A percentile compares a stretch with the other conserved stretches of the same genome.
Evolutionary conservation across 1,284 basidiomycete species (phyloP).

Genomic region (Volvariella surrecta): DNA sequence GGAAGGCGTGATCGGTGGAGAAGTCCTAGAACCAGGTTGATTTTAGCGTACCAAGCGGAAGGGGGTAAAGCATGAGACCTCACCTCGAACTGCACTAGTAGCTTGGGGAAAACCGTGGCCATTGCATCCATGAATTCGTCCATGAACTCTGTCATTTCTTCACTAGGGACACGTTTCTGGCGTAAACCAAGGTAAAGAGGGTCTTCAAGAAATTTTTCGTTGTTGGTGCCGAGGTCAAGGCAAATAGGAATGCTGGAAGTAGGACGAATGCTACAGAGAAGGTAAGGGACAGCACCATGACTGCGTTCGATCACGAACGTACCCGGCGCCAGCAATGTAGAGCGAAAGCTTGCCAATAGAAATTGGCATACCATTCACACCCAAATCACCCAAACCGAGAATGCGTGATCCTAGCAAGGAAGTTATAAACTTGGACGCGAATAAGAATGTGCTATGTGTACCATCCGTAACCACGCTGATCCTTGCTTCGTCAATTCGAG

Average conservation of each 20-base stretch:
- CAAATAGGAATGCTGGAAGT: conserved; percentile 81
- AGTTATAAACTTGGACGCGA: conserved; percentile 10
- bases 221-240: conserved; percentile 87
- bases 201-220: conserved; percentile 73
- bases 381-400: conserved; percentile 87
- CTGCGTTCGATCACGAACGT: conserved; percentile 13
- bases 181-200: conserved; percentile 87
- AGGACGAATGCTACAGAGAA: conserved; percentile 65
- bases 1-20: conserved; percentile 81
- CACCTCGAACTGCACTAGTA: conserved; percentile 87
- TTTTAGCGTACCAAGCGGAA: not conserved
- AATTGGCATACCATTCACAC: conserved; percentile 87
- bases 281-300: not conserved
- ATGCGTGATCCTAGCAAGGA: conserved; percentile 66
- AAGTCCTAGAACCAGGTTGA: conserved; percentile 50
- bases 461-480: conserved; percentile 90
- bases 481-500: conserved; percentile 61
- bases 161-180: conserved; percentile 57
- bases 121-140: conserved; percentile 91
- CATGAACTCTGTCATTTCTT: conserved; percentile 76
- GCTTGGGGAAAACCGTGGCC: conserved; percentile 66
- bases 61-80: conserved; percentile 6
- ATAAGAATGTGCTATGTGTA: conserved; percentile 16
- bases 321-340: conserved; percentile 86
- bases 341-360: conserved; percentile 89